These are phyloP conservation scores for Cyberlindnera maclurae DNA, from an alignment of 805 yeast genomes.

Conservation along the genomic window DNA sequence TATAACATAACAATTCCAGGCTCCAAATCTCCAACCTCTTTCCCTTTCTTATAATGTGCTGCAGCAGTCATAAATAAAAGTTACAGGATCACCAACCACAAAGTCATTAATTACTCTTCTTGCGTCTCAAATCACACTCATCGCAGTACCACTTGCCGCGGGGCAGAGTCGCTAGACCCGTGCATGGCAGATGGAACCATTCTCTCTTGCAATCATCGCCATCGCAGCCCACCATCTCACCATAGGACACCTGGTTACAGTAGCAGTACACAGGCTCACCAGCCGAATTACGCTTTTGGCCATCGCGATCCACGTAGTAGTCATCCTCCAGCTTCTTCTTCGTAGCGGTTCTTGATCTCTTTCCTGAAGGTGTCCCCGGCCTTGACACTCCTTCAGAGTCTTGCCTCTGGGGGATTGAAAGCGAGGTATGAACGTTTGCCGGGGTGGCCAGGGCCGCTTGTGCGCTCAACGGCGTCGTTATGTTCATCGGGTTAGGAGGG, in stretches of 20 bases:
- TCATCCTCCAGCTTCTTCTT: conserved; percentile 14
- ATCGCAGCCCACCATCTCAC: conserved; percentile 99
- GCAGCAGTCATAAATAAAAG: too few relatives aligned
- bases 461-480: neutral
- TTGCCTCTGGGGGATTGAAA: conserved; percentile 2
- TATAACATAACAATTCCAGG: too few relatives aligned
- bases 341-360: conserved; percentile 14
- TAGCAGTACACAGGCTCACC: conserved; percentile 89
- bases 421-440: conserved; percentile 1
- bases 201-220: conserved; percentile 87
- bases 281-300: conserved; percentile 15
- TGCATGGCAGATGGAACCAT: conserved; percentile 95
- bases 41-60: too few relatives aligned
- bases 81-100: too few relatives aligned
- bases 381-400: conserved; percentile 5
- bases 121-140: conserved; percentile 40
- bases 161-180: conserved; percentile 80
- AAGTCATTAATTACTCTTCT: neutral
- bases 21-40: too few relatives aligned
- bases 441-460: neutral
- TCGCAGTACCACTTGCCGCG: conserved; percentile 81
- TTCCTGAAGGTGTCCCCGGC: conserved; percentile 17
- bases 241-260: conserved; percentile 94
- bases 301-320: conserved; percentile 10
- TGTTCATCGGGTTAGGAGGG: neutral